A percentile compares a stretch with the other conserved stretches of the same genome.
Conservation (phyloP, 2,329 filamentous ascomycete genomes). For the Botrytis porri region DNA sequence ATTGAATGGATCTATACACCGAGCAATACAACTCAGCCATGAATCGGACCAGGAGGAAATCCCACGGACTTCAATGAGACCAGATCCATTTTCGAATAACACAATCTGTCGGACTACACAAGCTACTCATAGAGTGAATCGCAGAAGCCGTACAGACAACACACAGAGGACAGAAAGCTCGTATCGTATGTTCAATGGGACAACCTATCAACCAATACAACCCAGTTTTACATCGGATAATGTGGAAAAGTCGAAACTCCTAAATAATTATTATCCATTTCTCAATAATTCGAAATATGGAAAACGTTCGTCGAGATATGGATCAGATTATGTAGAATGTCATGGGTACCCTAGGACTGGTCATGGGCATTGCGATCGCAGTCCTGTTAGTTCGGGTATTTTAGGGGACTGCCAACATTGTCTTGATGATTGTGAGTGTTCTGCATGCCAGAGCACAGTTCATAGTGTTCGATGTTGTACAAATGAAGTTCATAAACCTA, state of each 20-base stretch:
- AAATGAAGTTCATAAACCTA: slow-evolving; percentile 28
- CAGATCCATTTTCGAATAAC: not conserved
- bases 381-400: slow-evolving; percentile 26
- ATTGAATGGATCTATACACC: not conserved
- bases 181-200: not conserved
- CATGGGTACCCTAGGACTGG: slow-evolving; percentile 33
- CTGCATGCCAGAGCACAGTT: slow-evolving; percentile 30
- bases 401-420: slow-evolving; percentile 36
- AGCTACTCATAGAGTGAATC: not conserved
- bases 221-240: not conserved
- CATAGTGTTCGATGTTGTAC: slow-evolving; percentile 34
- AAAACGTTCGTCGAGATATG: not conserved
- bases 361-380: slow-evolving; percentile 26
- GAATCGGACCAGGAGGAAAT: not conserved
- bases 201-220: not conserved
- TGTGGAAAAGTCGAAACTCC: not conserved
- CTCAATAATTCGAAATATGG: not conserved
- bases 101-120: not conserved
- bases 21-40: not conserved
- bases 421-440: slow-evolving; percentile 33
- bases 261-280: not conserved
- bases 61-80: not conserved
- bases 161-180: not conserved
- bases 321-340: slow-evolving; percentile 25
- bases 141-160: too few species aligned